Evolutionary conservation across 352 stramenopile species (phyloP), one percentile per base, ranked within the genome.

Genomic region (Albugo laibachii): DNA sequence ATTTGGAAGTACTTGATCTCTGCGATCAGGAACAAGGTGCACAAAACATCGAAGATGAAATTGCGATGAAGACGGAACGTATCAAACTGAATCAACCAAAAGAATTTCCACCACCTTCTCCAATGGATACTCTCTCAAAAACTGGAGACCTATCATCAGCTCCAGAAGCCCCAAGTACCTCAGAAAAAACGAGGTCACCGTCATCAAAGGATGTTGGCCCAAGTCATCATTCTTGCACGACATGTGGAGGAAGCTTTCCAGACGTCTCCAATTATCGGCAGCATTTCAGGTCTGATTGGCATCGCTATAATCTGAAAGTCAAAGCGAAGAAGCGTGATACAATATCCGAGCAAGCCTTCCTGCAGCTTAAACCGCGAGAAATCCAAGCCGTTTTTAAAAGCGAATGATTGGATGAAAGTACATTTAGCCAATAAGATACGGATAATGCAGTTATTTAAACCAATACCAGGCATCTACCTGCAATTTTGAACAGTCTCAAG

Each of bases 291-390:
- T 93, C 76, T 36, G 89, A 97, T 53, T 97, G 92, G 88, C 92
- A 97, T 59, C 77, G 87, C 35, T 97, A 97, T 69, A 98, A 98
- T 64, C 78, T 97, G 36, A 97, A 97, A 56, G 61, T 95, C 34
- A 98, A 98, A 59, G 63, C 94, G 41, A 92, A 89, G 50, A 31
- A 31, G 24, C 24, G 24, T 3, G 24, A 31, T 31, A 31, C 24
- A 31, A 31, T 31, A 3, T 31, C 24, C 8, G 24, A 31, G 24
- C 24, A 31, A 31, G 24, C 24, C 24, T 31, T 31, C 24, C 24
- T 31, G 24, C 24, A 31, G 24, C 24, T 31, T 10, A 31, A 31
- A 31, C 24, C 24, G 8, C 24, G 24, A 31, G 24, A 31, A 31
- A 31, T 31, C 8, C 3, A 31, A 31, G 24, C 24, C 3, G 24